Evolutionary conservation across 192 early-diverging fungal genomes (phyloP).

Genomic region (Backusella macrospora): DNA sequence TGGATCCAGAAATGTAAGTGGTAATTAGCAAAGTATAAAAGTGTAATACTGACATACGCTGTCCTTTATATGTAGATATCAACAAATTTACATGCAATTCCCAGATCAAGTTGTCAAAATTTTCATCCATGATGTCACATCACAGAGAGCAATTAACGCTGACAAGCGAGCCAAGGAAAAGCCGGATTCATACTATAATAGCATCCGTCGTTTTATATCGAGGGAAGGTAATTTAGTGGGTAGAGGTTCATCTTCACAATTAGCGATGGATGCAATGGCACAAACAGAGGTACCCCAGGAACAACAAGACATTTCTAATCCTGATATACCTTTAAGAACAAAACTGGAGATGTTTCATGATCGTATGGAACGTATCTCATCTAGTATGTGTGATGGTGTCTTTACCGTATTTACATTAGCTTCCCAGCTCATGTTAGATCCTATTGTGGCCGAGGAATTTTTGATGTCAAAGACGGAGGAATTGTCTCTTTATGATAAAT

Average conservation of each 20-base stretch:
- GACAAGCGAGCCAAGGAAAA: conserved; percentile 19
- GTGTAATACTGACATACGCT: not conserved
- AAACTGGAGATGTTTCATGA: conserved; percentile 33
- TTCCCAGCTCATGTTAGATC: conserved; percentile 29
- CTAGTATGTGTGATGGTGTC: conserved; percentile 30
- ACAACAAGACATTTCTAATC: conserved; percentile 25
- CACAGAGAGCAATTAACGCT: conserved; percentile 33
- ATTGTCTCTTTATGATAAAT: not conserved
- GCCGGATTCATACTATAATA: conserved; percentile 18
- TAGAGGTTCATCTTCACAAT: conserved; percentile 3
- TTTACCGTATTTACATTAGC: conserved; percentile 34
- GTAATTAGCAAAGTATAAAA: not conserved
- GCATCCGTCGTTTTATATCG: conserved; percentile 22
- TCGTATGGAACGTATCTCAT: conserved; percentile 28
- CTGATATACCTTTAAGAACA: conserved; percentile 22
- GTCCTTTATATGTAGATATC: conserved; percentile 23
- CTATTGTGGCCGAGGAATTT: conserved; percentile 31
- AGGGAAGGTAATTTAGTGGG: conserved; percentile 11
- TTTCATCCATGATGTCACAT: conserved; percentile 45
- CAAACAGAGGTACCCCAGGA: conserved; percentile 29
- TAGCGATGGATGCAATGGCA: conserved; percentile 37
- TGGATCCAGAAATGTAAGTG: conserved; percentile 82
- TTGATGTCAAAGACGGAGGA: conserved; percentile 15
- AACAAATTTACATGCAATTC: conserved; percentile 31
- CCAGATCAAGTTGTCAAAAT: conserved; percentile 43